phyloP scores from a whole-genome alignment of 179 eudicot species.

The Patellifolia procumbens region DNA sequence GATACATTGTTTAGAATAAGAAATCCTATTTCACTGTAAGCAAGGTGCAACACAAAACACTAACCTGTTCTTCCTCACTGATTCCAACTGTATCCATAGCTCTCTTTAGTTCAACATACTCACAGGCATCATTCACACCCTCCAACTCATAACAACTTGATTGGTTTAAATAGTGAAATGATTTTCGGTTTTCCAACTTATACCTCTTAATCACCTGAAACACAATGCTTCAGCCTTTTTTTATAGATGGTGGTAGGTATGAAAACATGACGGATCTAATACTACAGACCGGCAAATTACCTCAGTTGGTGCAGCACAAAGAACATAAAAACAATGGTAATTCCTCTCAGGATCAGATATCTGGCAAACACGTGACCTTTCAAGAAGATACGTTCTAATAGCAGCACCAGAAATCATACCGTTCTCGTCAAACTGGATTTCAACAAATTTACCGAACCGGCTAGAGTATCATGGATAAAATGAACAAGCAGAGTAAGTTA shows the following conservation, averaged over 20 bases:
- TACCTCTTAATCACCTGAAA: slow-evolving; percentile 44
- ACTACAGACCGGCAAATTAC: slow-evolving; percentile 20
- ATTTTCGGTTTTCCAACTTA: slow-evolving; percentile 42
- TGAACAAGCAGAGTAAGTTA: slow-evolving; percentile 26
- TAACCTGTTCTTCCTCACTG: slow-evolving; percentile 46
- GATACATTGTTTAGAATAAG: slow-evolving; percentile 14
- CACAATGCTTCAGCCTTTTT: slow-evolving; percentile 14
- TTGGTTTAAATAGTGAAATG: slow-evolving; percentile 48
- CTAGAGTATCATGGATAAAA: slow-evolving; percentile 33
- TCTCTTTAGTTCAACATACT: slow-evolving; percentile 44
- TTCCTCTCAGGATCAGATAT: slow-evolving; percentile 52
- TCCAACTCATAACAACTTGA: slow-evolving; percentile 47
- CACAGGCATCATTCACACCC: slow-evolving; percentile 41
- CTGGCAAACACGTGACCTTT: slow-evolving; percentile 52
- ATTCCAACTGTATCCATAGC: slow-evolving; percentile 58
- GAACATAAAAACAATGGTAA: slow-evolving; percentile 51
- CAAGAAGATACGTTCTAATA: slow-evolving; percentile 52
- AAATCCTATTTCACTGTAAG: background rate
- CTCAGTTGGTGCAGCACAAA: slow-evolving; percentile 48
- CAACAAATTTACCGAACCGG: slow-evolving; percentile 56
- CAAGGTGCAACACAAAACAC: slow-evolving; percentile 21
- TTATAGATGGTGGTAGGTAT: slow-evolving; percentile 15
- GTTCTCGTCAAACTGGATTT: slow-evolving; percentile 53
- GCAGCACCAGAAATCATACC: slow-evolving; percentile 56
- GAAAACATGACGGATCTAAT: background rate